A percentile compares a stretch with the other conserved stretches of the same genome.
Conservation (phyloP, 2,329 filamentous ascomycete genomes). For the Pseudogymnoascus sp. region DNA sequence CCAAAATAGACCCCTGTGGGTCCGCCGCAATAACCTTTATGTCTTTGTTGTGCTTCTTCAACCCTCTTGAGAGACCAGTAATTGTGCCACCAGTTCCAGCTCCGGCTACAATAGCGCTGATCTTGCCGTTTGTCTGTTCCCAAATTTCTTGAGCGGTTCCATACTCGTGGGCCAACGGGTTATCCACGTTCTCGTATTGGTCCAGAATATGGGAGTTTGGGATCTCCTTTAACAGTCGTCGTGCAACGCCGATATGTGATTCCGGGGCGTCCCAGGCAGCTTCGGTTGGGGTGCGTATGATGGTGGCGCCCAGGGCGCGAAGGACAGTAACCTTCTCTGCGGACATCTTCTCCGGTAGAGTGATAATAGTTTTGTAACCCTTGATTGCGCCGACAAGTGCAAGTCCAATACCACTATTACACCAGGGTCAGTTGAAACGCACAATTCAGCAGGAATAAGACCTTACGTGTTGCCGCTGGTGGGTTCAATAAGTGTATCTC, state of each 20-base stretch:
- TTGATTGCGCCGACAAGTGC: constrained; percentile 92
- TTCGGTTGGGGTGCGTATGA: constrained; percentile 93
- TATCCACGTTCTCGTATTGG: constrained; percentile 87
- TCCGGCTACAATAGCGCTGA: constrained; percentile 79
- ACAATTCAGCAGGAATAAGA: constrained; percentile 16
- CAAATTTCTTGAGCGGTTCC: constrained; percentile 97
- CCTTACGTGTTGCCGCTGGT: constrained; percentile 83
- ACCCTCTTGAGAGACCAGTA: constrained; percentile 74
- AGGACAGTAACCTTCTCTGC: constrained; percentile 95
- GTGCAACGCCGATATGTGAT: constrained; percentile 92
- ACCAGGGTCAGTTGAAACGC: neutral
- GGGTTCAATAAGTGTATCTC: constrained; percentile 94
- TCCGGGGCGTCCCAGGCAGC: constrained; percentile 92
- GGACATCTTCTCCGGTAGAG: constrained; percentile 98
- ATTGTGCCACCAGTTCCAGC: constrained; percentile 95
- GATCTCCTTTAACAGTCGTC: constrained; percentile 84
- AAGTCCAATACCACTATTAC: constrained; percentile 68
- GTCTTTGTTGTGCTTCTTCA: constrained; percentile 77
- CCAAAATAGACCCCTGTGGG: constrained; percentile 84
- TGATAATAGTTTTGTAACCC: constrained; percentile 98
- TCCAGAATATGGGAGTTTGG: constrained; percentile 96
- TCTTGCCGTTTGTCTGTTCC: constrained; percentile 74
- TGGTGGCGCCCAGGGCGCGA: constrained; percentile 87
- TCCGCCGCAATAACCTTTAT: constrained; percentile 90
- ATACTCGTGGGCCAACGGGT: constrained; percentile 85